phyloP scores from a whole-genome alignment of 2,329 filamentous ascomycete species.

The Aureobasidium sp. region DNA sequence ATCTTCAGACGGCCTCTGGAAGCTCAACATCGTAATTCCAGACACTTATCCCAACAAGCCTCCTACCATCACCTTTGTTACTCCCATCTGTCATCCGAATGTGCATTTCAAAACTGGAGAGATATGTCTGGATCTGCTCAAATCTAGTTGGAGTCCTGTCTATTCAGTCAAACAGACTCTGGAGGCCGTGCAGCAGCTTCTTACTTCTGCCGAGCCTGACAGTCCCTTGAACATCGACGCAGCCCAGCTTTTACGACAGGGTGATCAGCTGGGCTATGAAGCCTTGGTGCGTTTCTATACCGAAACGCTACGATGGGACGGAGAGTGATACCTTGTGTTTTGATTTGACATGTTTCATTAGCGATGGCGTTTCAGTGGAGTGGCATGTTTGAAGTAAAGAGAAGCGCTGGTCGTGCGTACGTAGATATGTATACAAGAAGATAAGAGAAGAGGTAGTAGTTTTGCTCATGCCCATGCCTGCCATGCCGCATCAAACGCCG shows the following conservation, averaged over 20 bases:
- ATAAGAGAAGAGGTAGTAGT: slow-evolving; percentile 13
- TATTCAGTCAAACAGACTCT: slow-evolving; percentile 73
- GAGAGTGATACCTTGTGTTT: not conserved
- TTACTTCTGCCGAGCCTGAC: slow-evolving; percentile 62
- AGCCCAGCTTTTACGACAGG: slow-evolving; percentile 60
- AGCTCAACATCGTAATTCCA: slow-evolving; percentile 70
- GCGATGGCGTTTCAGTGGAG: slow-evolving; percentile 6
- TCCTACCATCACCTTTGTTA: slow-evolving; percentile 74
- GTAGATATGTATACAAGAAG: slow-evolving; percentile 12
- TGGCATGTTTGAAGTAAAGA: not conserved
- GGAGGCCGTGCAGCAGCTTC: slow-evolving; percentile 63
- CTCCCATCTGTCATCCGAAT: slow-evolving; percentile 79
- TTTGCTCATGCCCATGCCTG: slow-evolving; percentile 14
- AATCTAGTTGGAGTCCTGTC: slow-evolving; percentile 70
- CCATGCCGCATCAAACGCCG: slow-evolving; percentile 13
- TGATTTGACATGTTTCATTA: not conserved
- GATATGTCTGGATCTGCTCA: slow-evolving; percentile 86
- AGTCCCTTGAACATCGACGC: slow-evolving; percentile 74
- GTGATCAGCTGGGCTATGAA: slow-evolving; percentile 61
- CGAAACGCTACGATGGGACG: slow-evolving; percentile 40
- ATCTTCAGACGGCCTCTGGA: slow-evolving; percentile 66
- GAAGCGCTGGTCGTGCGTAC: slow-evolving; percentile 7
- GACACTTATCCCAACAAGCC: slow-evolving; percentile 69
- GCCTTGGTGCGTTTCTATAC: slow-evolving; percentile 67
- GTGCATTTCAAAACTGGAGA: slow-evolving; percentile 68